phyloP scores from a whole-genome alignment of 768 basidiomycete species.

The Mycena olivaceomarginata region DNA sequence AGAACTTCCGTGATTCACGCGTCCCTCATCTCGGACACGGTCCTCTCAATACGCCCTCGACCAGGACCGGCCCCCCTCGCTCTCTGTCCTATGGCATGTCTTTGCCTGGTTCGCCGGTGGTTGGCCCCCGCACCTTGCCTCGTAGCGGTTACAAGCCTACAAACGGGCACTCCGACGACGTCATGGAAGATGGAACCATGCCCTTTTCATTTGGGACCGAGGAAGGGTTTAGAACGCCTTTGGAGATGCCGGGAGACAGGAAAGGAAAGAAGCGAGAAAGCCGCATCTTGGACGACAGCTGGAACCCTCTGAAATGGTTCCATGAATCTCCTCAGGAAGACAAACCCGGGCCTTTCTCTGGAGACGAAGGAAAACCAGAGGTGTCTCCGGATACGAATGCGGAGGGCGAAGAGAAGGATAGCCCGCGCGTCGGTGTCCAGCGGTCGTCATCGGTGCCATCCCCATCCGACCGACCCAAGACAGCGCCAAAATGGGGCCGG shows the following conservation, averaged over 20 bases:
- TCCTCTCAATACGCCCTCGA: conserved; percentile 71
- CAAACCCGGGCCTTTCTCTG: conserved; percentile 50
- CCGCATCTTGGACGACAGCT: conserved; percentile 68
- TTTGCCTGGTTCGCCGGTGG: conserved; percentile 63
- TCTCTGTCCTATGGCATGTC: conserved; percentile 82
- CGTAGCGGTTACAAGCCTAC: conserved; percentile 50
- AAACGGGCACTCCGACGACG: conserved; percentile 43
- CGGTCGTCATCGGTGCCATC: conserved; percentile 51
- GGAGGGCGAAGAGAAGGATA: conserved; percentile 34
- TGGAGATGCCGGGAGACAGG: conserved; percentile 60
- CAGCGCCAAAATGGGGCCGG: conserved; percentile 73
- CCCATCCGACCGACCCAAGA: conserved; percentile 48
- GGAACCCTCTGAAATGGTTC: conserved; percentile 74
- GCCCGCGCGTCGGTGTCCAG: conserved; percentile 29
- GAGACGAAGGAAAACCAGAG: conserved; percentile 14
- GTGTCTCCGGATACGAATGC: conserved; percentile 22
- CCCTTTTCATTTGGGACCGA: conserved; percentile 38
- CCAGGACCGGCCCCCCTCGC: conserved; percentile 84
- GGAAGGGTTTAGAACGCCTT: conserved; percentile 51
- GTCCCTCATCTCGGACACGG: conserved; percentile 53
- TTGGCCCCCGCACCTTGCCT: conserved; percentile 40
- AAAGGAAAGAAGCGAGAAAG: conserved; percentile 74
- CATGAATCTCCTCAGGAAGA: conserved; percentile 73
- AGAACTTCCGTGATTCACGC: conserved; percentile 35
- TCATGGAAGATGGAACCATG: conserved; percentile 30